A percentile compares a stretch with the other conserved stretches of the same genome.
These are phyloP conservation scores for Cryphonectria nitschkei DNA, from an alignment of 2,329 filamentous ascomycete species.

Conservation along the genomic window DNA sequence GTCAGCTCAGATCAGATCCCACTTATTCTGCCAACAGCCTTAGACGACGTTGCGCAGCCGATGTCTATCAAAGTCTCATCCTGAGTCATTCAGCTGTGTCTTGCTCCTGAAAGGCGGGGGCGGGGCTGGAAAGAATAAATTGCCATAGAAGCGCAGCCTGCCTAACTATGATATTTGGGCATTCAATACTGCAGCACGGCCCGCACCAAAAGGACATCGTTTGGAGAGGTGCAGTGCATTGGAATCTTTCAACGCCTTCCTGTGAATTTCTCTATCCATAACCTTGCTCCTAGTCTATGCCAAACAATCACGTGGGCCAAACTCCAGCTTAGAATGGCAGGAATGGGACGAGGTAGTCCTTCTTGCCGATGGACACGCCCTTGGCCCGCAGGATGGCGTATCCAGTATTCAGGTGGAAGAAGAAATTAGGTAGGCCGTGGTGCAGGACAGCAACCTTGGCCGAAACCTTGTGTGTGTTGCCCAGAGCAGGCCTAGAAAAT, in stretches of 20 bases:
- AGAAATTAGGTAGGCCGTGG: constrained; percentile 61
- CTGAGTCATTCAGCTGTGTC: neutral
- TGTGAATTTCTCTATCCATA: neutral
- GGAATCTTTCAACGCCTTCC: neutral
- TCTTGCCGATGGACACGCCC: constrained; percentile 61
- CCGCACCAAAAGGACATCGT: neutral
- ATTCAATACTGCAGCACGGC: neutral
- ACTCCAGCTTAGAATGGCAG: constrained; percentile 16
- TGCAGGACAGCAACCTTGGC: constrained; percentile 48
- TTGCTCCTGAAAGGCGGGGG: neutral
- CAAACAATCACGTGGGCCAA: neutral
- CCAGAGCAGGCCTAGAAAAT: constrained; percentile 19
- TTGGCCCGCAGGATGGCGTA: constrained; percentile 61
- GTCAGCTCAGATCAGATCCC: neutral
- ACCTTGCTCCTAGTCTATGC: neutral
- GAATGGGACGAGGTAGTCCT: constrained; percentile 50
- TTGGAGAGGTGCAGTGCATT: neutral
- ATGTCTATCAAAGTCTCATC: neutral
- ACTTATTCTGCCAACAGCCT: neutral
- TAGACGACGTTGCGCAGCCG: neutral
- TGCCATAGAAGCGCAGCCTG: neutral
- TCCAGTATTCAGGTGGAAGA: constrained; percentile 60
- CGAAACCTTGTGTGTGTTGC: constrained; percentile 21
- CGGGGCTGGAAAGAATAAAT: neutral
- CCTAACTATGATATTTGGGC: neutral